phyloP scores from a whole-genome alignment of 768 basidiomycete species.

The Phlegmacium glaucopus region DNA sequence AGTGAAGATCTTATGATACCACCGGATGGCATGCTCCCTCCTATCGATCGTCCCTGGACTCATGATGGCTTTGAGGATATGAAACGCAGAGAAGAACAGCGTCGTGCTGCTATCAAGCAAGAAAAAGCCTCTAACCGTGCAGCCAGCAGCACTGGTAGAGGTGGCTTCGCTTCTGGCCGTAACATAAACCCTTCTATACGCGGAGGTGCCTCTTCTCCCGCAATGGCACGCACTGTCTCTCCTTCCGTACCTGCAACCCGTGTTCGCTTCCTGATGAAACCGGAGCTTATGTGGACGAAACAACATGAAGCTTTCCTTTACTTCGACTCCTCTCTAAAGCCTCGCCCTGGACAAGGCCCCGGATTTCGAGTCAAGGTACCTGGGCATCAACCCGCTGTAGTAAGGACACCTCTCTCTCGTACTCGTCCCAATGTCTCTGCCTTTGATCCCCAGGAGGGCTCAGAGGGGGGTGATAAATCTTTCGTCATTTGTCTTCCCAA shows the following conservation, averaged over 20 bases:
- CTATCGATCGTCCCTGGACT: conserved; percentile 71
- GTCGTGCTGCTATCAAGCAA: conserved; percentile 23
- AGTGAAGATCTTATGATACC: conserved; percentile 9
- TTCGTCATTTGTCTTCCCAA: conserved; percentile 57
- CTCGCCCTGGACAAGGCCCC: conserved; percentile 52
- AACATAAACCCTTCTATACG: conserved; percentile 43
- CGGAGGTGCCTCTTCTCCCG: conserved; percentile 35
- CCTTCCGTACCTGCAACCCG: conserved; percentile 36
- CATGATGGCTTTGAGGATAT: conserved; percentile 91
- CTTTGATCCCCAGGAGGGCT: conserved; percentile 16
- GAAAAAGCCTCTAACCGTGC: conserved; percentile 21
- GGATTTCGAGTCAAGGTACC: conserved; percentile 64
- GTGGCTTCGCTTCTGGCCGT: conserved; percentile 42
- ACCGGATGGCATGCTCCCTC: conserved; percentile 39
- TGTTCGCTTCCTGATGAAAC: conserved; percentile 72
- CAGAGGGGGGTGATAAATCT: conserved; percentile 42
- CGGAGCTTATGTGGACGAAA: conserved; percentile 81
- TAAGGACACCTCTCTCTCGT: conserved; percentile 34
- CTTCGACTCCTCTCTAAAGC: conserved; percentile 55
- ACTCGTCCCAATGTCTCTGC: conserved; percentile 13
- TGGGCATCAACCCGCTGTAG: conserved; percentile 37
- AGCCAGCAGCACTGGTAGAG: conserved; percentile 43
- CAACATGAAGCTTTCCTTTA: conserved; percentile 75
- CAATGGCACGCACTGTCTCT: conserved; percentile 27
- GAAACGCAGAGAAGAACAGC: conserved; percentile 68